These are phyloP conservation scores for Lachancea quebecensis DNA, from an alignment of 805 yeast species.

Conservation along the genomic window DNA sequence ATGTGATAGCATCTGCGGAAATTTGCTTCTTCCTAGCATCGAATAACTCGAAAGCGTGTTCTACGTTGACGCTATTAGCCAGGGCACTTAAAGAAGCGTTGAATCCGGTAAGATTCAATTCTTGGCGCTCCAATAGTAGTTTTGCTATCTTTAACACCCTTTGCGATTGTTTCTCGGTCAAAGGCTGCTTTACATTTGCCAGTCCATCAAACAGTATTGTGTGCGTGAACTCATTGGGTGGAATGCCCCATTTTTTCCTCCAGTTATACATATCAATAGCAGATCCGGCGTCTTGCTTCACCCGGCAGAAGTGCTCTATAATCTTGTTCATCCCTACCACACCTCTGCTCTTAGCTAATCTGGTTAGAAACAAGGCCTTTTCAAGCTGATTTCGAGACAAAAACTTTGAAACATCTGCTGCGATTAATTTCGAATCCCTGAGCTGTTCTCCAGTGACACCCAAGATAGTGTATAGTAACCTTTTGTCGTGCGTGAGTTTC, in stretches of 20 bases:
- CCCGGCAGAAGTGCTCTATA: slow-evolving; percentile 41
- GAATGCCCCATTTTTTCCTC: slow-evolving; percentile 57
- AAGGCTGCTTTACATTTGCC: slow-evolving; percentile 27
- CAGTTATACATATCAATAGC: slow-evolving; percentile 46
- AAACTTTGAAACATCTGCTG: slow-evolving; percentile 46
- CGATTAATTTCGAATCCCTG: slow-evolving; percentile 50
- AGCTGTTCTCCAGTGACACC: slow-evolving; percentile 56
- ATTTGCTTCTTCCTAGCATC: slow-evolving; percentile 22
- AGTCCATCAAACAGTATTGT: slow-evolving; percentile 43
- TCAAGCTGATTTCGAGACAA: slow-evolving; percentile 42
- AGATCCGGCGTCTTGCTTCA: slow-evolving; percentile 36
- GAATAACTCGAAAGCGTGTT: slow-evolving; percentile 35
- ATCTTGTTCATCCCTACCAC: slow-evolving; percentile 59
- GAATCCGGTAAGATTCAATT: slow-evolving; percentile 36
- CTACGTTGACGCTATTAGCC: slow-evolving; percentile 35
- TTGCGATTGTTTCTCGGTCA: slow-evolving; percentile 33
- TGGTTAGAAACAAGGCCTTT: slow-evolving; percentile 48
- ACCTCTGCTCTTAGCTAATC: slow-evolving; percentile 44
- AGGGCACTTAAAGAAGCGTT: slow-evolving; percentile 43
- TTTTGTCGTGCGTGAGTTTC: slow-evolving; percentile 33
- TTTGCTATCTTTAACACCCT: slow-evolving; percentile 31
- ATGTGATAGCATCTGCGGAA: slow-evolving; percentile 21
- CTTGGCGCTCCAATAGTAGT: slow-evolving; percentile 25
- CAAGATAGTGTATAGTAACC: slow-evolving; percentile 45
- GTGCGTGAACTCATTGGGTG: slow-evolving; percentile 42